Percentiles rank a stretch among this genome's conserved stretches.
Evolutionary conservation across 2,329 filamentous ascomycete genomes (phyloP).

Genomic region (Ilyonectria destructans): DNA sequence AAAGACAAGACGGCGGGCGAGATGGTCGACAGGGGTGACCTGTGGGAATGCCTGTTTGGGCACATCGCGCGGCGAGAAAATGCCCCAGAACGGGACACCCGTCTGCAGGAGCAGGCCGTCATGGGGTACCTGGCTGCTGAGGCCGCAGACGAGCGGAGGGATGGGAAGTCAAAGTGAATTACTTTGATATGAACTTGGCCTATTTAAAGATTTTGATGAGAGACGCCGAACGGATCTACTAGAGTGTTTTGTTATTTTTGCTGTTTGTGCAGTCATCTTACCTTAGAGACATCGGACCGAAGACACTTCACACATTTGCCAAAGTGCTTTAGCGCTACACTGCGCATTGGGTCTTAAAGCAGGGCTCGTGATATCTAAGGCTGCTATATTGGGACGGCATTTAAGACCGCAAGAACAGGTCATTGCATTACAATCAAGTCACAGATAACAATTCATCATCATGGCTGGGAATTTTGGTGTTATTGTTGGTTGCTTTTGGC

Average conservation of each 20-base stretch:
- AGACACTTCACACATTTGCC: no score
- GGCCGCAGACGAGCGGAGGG: conserved; percentile 59
- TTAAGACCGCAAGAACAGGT: not conserved
- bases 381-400: not conserved
- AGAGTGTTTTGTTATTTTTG: not conserved
- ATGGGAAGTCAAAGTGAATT: conserved; percentile 22
- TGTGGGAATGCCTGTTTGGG: conserved; percentile 93
- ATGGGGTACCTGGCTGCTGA: conserved; percentile 63
- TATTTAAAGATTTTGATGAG: not conserved
- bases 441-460: not conserved
- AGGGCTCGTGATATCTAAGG: no score
- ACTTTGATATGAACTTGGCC: not conserved
- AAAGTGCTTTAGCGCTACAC: no score
- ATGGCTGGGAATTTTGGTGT: conserved; percentile 16
- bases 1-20: conserved; percentile 83
- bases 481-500: conserved; percentile 39
- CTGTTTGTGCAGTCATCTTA: not conserved
- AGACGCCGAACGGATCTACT: not conserved
- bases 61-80: conserved; percentile 57
- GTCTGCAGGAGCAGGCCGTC: conserved; percentile 54
- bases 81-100: conserved; percentile 44
- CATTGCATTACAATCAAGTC: no score
- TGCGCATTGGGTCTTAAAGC: no score
- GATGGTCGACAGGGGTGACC: conserved; percentile 81
- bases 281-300: not conserved